These are phyloP conservation scores for Cadophora sp. DNA, from an alignment of 2,329 filamentous ascomycete species.

Conservation along the genomic window DNA sequence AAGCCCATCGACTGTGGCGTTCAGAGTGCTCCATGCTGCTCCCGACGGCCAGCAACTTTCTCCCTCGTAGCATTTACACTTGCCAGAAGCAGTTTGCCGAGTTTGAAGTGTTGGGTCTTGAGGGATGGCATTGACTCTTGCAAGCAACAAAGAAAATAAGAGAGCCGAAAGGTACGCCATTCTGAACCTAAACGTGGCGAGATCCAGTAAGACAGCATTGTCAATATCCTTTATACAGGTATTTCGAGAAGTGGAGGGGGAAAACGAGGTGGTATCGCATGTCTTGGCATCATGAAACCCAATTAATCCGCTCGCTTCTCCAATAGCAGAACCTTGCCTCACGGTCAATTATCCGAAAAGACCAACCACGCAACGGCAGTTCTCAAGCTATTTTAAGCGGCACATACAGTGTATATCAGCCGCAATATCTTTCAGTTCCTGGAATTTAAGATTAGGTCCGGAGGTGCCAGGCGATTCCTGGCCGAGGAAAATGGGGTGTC, in stretches of 20 bases:
- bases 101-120: neutral
- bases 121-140: neutral
- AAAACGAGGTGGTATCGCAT: neutral
- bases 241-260: neutral
- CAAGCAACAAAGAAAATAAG: neutral
- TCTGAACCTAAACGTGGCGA: neutral
- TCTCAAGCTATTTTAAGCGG: neutral
- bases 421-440: neutral
- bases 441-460: neutral
- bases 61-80: conserved; percentile 25
- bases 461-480: neutral
- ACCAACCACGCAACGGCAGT: neutral
- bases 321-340: neutral
- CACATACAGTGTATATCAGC: neutral
- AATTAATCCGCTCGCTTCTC: neutral
- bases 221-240: neutral
- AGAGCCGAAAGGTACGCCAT: neutral
- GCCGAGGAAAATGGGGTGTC: neutral
- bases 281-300: neutral
- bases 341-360: neutral
- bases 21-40: conserved; percentile 52
- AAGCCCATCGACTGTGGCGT: conserved; percentile 51
- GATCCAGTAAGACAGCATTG: neutral
- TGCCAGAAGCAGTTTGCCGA: neutral
- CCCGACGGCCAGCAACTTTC: conserved; percentile 52